phyloP scores from a whole-genome alignment of 1,284 basidiomycete species.

The Austroboletus novae-zelandiae region DNA sequence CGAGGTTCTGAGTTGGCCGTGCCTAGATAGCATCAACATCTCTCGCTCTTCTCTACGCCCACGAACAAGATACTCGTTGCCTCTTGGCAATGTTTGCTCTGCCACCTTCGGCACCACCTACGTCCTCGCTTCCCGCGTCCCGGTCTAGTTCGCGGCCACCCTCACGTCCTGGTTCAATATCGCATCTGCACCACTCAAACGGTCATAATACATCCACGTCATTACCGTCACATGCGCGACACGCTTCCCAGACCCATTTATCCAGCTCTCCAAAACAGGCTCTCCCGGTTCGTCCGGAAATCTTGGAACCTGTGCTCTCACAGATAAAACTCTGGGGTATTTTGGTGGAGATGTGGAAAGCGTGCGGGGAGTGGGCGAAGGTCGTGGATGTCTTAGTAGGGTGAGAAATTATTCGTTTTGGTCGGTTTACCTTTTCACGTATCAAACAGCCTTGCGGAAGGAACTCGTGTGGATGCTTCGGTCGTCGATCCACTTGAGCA shows the following conservation, averaged over 20 bases:
- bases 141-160: slow-evolving; percentile 21
- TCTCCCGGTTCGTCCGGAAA: slow-evolving; percentile 38
- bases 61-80: slow-evolving; percentile 21
- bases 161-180: slow-evolving; percentile 22
- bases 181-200: slow-evolving; percentile 7
- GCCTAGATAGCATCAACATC: slow-evolving; percentile 31
- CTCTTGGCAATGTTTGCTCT: slow-evolving; percentile 22
- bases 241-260: slow-evolving; percentile 2
- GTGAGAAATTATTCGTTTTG: slow-evolving; percentile 41
- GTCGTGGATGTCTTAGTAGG: slow-evolving; percentile 50
- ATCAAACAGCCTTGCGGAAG: slow-evolving; percentile 63
- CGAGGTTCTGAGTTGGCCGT: slow-evolving; percentile 5
- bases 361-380: slow-evolving; percentile 17
- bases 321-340: slow-evolving; percentile 47
- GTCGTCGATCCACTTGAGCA: slow-evolving; percentile 66
- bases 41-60: slow-evolving; percentile 30
- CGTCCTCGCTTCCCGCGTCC: slow-evolving; percentile 21
- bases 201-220: slow-evolving; percentile 6
- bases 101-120: slow-evolving; percentile 1
- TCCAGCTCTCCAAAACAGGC: not conserved
- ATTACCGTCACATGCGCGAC: slow-evolving; percentile 7
- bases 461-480: slow-evolving; percentile 56
- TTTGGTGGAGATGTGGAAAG: slow-evolving; percentile 29
- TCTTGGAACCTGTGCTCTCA: slow-evolving; percentile 81
- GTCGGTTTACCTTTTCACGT: not conserved